These are phyloP conservation scores for Mortierella sp. DNA, from an alignment of 371 early-diverging fungal species.

Conservation along the genomic window DNA sequence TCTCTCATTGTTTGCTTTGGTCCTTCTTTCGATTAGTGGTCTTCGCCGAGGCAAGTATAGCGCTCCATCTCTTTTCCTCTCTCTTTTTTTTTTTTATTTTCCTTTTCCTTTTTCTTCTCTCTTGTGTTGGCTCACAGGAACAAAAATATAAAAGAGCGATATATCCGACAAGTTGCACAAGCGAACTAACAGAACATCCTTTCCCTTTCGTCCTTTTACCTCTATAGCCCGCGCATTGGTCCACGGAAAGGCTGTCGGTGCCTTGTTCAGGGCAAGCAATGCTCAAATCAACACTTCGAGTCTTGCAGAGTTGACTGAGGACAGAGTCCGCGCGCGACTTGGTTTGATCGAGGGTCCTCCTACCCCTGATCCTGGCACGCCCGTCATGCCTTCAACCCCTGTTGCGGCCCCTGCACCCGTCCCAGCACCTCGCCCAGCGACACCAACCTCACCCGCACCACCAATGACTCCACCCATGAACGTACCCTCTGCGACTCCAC, in stretches of 20 bases:
- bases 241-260: slow-evolving; percentile 74
- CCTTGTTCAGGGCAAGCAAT: slow-evolving; percentile 63
- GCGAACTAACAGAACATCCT: neutral
- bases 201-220: neutral
- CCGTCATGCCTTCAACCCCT: slow-evolving; percentile 46
- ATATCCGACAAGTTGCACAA: slow-evolving; percentile 1
- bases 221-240: slow-evolving; percentile 72
- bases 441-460: slow-evolving; percentile 53
- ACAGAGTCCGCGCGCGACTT: slow-evolving; percentile 55
- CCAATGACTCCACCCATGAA: slow-evolving; percentile 12
- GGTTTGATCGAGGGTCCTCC: slow-evolving; percentile 36
- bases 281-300: slow-evolving; percentile 63
- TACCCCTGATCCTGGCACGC: slow-evolving; percentile 49
- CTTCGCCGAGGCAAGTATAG: slow-evolving; percentile 42
- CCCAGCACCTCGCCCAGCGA: slow-evolving; percentile 35
- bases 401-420: neutral
- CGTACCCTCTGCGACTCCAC: slow-evolving; percentile 24
- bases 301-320: slow-evolving; percentile 54
- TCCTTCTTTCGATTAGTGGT: slow-evolving; percentile 20
- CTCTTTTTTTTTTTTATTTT: slow-evolving; percentile 4
- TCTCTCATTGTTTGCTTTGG: neutral
- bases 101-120: slow-evolving; percentile 5
- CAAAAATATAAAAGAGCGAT: neutral
- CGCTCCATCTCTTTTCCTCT: neutral
- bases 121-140: slow-evolving; percentile 49